Percentiles rank a stretch among this genome's conserved stretches.
phyloP scores from a whole-genome alignment of 2,329 filamentous ascomycete genomes.

The Chrysosporium keratinophilum region DNA sequence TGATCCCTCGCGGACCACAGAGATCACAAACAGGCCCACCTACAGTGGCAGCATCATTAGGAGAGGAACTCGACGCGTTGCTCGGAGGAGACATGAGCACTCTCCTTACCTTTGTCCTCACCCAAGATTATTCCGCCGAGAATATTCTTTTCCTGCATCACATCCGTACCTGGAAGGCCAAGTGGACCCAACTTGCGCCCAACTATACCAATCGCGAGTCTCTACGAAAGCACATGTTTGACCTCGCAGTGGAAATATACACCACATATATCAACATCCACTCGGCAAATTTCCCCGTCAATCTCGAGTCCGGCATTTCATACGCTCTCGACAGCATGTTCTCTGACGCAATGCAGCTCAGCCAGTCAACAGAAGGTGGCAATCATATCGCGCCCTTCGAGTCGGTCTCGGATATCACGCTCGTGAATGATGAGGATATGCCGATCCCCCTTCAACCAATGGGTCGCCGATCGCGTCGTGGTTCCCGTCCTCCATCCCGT shows the following conservation, averaged over 20 bases:
- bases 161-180: constrained; percentile 45
- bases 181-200: constrained; percentile 19
- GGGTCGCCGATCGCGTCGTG: neutral
- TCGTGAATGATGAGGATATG: neutral
- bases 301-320: constrained; percentile 48
- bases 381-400: constrained; percentile 24
- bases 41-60: neutral
- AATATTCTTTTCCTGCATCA: constrained; percentile 55
- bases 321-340: constrained; percentile 44
- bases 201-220: constrained; percentile 12
- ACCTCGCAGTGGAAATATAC: constrained; percentile 48
- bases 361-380: constrained; percentile 32
- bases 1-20: neutral
- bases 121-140: constrained; percentile 55
- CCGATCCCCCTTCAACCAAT: neutral
- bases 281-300: constrained; percentile 53
- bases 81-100: constrained; percentile 46
- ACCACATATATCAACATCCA: constrained; percentile 46
- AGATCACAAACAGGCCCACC: neutral
- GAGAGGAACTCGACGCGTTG: constrained; percentile 43
- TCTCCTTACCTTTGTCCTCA: constrained; percentile 51
- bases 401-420: neutral
- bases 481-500: neutral
- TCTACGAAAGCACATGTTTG: constrained; percentile 40
- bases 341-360: constrained; percentile 32